These are phyloP conservation scores for Austroboletus festivus DNA, from an alignment of 768 basidiomycete species.

Conservation along the genomic window DNA sequence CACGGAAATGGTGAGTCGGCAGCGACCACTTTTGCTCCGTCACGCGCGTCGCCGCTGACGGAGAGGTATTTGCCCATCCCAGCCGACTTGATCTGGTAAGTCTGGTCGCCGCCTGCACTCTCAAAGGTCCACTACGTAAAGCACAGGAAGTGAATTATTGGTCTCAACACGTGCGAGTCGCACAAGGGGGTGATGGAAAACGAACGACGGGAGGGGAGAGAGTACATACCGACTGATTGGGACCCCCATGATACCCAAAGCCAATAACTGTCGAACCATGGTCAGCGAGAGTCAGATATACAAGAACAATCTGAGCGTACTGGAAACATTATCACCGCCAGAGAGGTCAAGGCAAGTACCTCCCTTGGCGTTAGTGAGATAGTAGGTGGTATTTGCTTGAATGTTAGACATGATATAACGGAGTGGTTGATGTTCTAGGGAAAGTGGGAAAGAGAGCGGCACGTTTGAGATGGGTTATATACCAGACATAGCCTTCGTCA, in stretches of 20 bases:
- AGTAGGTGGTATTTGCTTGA: slow-evolving; percentile 39
- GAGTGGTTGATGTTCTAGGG: too few relatives aligned
- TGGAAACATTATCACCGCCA: slow-evolving; percentile 44
- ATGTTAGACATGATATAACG: slow-evolving; percentile 24
- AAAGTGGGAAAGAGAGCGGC: too few relatives aligned
- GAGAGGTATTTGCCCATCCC: slow-evolving; percentile 42
- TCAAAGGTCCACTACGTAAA: slow-evolving; percentile 46
- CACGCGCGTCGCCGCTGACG: slow-evolving; percentile 24
- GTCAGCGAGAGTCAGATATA: not conserved
- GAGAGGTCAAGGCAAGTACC: slow-evolving; percentile 57
- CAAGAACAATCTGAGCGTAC: slow-evolving; percentile 29
- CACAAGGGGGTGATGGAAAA: not conserved
- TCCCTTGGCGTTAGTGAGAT: slow-evolving; percentile 48
- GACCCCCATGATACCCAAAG: slow-evolving; percentile 38
- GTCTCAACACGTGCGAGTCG: not conserved
- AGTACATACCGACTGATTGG: slow-evolving; percentile 48
- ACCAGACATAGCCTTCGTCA: too few relatives aligned
- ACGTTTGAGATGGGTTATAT: too few relatives aligned
- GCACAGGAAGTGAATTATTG: not conserved
- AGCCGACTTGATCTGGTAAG: slow-evolving; percentile 43
- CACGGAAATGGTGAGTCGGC: slow-evolving; percentile 38
- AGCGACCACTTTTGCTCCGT: slow-evolving; percentile 44
- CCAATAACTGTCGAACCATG: slow-evolving; percentile 44
- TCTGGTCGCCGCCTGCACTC: slow-evolving; percentile 11
- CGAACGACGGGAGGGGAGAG: not conserved